Evolutionary conservation across 163 green algal genomes (phyloP).

Genomic region (Scenedesmus sp.): DNA sequence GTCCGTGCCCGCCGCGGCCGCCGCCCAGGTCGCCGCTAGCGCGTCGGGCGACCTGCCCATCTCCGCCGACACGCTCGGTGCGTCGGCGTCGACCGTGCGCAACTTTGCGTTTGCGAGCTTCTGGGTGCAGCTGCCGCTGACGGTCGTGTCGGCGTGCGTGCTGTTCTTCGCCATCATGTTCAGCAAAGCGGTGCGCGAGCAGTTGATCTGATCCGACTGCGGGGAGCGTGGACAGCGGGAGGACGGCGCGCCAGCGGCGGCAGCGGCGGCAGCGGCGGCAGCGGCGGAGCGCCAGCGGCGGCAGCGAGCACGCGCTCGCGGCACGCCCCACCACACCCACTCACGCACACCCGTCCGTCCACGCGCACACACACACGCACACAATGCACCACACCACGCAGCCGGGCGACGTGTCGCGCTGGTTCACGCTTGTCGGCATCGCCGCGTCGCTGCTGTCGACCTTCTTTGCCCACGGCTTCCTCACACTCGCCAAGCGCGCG

Average conservation of each 20-base stretch:
- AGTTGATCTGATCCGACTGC: no score
- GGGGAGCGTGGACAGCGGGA: no score
- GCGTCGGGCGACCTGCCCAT: conserved; percentile 14
- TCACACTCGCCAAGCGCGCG: conserved; percentile 42
- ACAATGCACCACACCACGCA: not conserved
- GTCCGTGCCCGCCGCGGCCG: no score
- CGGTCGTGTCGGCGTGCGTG: conserved; percentile 42
- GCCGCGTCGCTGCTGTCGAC: conserved; percentile 52
- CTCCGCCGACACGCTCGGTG: conserved; percentile 27
- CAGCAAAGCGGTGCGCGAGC: conserved; percentile 25
- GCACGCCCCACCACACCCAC: no score
- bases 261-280: not conserved
- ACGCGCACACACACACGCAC: not conserved
- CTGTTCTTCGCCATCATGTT: conserved; percentile 43
- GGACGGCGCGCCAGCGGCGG: not conserved
- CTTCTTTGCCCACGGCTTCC: conserved; percentile 63
- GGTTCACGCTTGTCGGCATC: conserved; percentile 45
- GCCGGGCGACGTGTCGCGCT: conserved; percentile 37
- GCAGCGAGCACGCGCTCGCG: not conserved
- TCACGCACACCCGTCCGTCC: no score
- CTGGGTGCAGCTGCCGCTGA: conserved; percentile 50
- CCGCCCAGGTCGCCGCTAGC: no score
- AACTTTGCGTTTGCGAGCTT: conserved; percentile 41
- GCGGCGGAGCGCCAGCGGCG: not conserved
- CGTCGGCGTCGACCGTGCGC: conserved; percentile 21